Evolutionary conservation across 2,329 filamentous ascomycete genomes (phyloP), one percentile per base, ranked within the genome.

Genomic region (Fusarium illudens): DNA sequence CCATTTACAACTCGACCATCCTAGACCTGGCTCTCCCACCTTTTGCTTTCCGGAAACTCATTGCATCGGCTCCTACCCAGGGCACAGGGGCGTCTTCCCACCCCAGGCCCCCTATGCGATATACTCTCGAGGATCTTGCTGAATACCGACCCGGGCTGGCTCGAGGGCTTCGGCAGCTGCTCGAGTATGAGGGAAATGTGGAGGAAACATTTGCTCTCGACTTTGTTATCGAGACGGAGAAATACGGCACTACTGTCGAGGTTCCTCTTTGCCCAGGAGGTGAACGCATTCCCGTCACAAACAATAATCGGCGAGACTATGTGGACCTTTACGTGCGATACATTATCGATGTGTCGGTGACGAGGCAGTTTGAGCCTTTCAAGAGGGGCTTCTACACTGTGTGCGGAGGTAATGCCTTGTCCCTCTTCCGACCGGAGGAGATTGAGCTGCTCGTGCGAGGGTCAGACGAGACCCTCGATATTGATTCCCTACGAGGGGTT

Each of bases 1-100:
- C 94, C 13, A 97, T 97, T 64, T 97, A 97, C 80, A 97, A 97
- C 78, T 96, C 93, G 3, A 97, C 93, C 1, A 97, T 97, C 70
- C 83, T 97, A 17, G 94, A 97, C 75, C 87, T 97, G 50, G 92
- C 93, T 2, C 85, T 97, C 19, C 94, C 94, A 1, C 92, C 94
- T 0, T 97, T 97, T 76, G 90, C 92, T 1, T 97, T 97, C 76
- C 90, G 93, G 68, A 97, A 97, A 77, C 85, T 97, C 19, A 84
- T 97, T 37, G 89, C 92, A 4, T 89, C 92, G 9, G 91, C 90
- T 2, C 92, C 93, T n/a, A 79, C 84, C 2, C 83, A 87, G 11
- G 82, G 84, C 15, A 80, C 83, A 20, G 85, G 85, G 9, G 82
- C 83, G 17, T 83, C 85, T 25, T 84, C 86, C 2, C 85, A 89